phyloP scores from a whole-genome alignment of 2,329 filamentous ascomycete species.

The Myriosclerotinia scirpicola region DNA sequence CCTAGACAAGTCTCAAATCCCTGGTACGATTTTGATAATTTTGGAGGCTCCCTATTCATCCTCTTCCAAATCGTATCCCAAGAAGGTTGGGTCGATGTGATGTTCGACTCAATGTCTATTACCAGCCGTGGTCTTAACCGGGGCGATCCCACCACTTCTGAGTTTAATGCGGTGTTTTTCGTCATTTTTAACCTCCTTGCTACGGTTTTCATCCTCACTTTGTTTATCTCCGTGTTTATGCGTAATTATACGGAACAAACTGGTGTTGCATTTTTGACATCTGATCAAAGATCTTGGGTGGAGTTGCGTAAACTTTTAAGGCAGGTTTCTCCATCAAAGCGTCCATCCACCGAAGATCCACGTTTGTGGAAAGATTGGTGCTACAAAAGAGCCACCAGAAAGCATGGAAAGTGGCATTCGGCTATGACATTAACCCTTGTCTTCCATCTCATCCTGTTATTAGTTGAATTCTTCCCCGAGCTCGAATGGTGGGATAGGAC shows the following conservation, averaged over 20 bases:
- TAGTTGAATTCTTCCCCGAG: slow-evolving; percentile 83
- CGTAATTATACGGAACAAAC: slow-evolving; percentile 99
- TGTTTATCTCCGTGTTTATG: slow-evolving; percentile 99
- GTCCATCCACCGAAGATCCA: slow-evolving; percentile 75
- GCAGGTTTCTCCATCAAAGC: slow-evolving; percentile 93
- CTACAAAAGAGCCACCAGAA: slow-evolving; percentile 90
- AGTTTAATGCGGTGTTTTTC: slow-evolving; percentile 87
- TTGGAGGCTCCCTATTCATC: slow-evolving; percentile 89
- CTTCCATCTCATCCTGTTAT: slow-evolving; percentile 77
- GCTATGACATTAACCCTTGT: slow-evolving; percentile 77
- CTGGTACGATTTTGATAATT: slow-evolving; percentile 91
- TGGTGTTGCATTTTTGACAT: slow-evolving; percentile 91
- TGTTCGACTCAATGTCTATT: slow-evolving; percentile 79
- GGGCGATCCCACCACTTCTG: slow-evolving; percentile 64
- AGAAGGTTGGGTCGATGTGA: slow-evolving; percentile 96
- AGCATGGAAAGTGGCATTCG: slow-evolving; percentile 88
- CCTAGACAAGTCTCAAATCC: slow-evolving; percentile 79
- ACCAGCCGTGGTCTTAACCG: slow-evolving; percentile 76
- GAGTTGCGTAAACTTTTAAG: slow-evolving; percentile 88
- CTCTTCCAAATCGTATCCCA: slow-evolving; percentile 99
- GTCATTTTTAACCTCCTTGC: slow-evolving; percentile 94
- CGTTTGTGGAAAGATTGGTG: slow-evolving; percentile 89
- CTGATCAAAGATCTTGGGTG: slow-evolving; percentile 95
- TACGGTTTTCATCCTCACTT: slow-evolving; percentile 91
- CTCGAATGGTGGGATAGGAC: slow-evolving; percentile 66